Percentiles rank a stretch among this genome's conserved stretches.
Evolutionary conservation across 768 basidiomycete genomes (phyloP).

Genomic region (Kwoniella sp.): DNA sequence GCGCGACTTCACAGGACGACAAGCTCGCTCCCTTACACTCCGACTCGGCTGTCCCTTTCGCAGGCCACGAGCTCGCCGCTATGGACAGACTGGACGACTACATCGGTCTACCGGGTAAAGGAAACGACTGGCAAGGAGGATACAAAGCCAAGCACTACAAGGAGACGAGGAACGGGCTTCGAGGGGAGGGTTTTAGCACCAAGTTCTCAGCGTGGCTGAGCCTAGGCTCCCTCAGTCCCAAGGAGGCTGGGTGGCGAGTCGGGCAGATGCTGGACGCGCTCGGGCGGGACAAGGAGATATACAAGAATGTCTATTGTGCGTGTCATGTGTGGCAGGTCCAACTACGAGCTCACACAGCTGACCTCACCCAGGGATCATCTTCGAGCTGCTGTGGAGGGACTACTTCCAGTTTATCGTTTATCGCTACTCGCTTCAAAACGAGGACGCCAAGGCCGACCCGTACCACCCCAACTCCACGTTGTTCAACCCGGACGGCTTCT

Average conservation of each 20-base stretch:
- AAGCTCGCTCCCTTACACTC: conserved; percentile 18
- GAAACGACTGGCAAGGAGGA: conserved; percentile 25
- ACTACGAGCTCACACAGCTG: neutral
- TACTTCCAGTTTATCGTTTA: conserved; percentile 51
- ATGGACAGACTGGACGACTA: conserved; percentile 49
- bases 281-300: conserved; percentile 38
- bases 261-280: conserved; percentile 30
- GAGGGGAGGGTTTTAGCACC: conserved; percentile 53
- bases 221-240: conserved; percentile 46
- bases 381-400: conserved; percentile 54
- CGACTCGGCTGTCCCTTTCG: conserved; percentile 48
- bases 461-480: conserved; percentile 41
- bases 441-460: neutral
- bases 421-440: conserved; percentile 1
- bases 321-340: neutral
- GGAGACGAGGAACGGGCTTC: conserved; percentile 51
- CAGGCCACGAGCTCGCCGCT: conserved; percentile 47
- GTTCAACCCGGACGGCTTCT: conserved; percentile 52
- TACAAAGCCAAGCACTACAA: conserved; percentile 49
- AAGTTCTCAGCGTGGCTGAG: conserved; percentile 53
- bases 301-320: conserved; percentile 51
- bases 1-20: neutral
- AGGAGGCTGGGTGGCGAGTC: conserved; percentile 43
- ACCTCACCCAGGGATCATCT: conserved; percentile 46
- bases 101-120: conserved; percentile 29